Conservation (phyloP, 306 rosid species). For the Casuarina glauca region DNA sequence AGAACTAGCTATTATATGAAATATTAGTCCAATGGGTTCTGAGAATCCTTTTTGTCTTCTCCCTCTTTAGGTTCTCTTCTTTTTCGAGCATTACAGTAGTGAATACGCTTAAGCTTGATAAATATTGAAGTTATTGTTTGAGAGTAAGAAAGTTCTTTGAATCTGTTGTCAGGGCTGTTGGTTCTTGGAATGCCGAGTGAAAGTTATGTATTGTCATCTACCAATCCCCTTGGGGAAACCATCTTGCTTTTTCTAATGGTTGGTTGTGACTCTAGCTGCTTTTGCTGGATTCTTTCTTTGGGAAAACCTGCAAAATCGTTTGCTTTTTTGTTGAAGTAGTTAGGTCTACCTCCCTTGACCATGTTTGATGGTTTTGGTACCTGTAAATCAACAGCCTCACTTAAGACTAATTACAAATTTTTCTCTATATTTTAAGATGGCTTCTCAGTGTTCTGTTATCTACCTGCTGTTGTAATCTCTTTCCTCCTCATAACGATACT, state of each 20-base stretch:
- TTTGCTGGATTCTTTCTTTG: constrained; percentile 8
- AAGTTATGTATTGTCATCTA: not conserved
- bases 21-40: no score
- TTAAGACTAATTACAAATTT: not conserved
- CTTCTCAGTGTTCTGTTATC: constrained; percentile 18
- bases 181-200: not conserved
- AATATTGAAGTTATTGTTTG: not conserved
- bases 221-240: not conserved
- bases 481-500: not conserved
- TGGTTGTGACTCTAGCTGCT: constrained; percentile 2
- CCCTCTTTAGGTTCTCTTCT: no score
- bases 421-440: not conserved
- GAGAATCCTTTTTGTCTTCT: no score
- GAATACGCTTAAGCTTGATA: no score
- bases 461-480: not conserved
- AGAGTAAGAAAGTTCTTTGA: not conserved
- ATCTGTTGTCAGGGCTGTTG: not conserved
- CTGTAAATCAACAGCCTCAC: constrained; percentile 26
- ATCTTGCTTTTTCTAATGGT: constrained; percentile 12
- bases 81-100: no score
- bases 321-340: constrained; percentile 49
- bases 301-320: constrained; percentile 20
- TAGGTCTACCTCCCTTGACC: constrained; percentile 47
- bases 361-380: constrained; percentile 43
- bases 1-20: no score